Percentiles rank a stretch among this genome's conserved stretches.
Conservation (phyloP, 768 basidiomycete species). For the Lentinula guzmanii region DNA sequence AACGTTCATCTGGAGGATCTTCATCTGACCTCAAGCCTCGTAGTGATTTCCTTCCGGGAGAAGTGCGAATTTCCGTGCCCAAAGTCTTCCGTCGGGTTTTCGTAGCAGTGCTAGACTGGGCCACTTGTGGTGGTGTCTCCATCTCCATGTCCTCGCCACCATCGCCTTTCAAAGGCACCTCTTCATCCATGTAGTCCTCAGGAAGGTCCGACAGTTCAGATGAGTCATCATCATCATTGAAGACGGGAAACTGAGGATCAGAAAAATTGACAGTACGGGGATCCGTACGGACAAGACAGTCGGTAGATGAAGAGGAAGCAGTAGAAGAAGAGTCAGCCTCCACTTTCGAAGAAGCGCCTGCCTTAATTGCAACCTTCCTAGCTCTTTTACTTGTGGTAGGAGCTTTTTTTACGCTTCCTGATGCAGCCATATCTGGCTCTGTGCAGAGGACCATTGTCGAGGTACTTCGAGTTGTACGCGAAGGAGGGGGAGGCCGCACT, state of each 20-base stretch:
- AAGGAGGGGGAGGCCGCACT: not conserved
- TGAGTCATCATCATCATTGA: not conserved
- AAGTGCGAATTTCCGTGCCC: too few species aligned
- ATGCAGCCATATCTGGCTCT: not conserved
- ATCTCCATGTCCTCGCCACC: not conserved
- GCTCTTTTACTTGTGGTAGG: not conserved
- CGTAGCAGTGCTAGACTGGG: not conserved
- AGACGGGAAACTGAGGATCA: not conserved
- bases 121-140: not conserved
- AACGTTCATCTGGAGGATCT: not conserved
- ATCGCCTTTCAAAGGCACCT: not conserved
- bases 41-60: not conserved
- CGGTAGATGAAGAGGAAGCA: not conserved
- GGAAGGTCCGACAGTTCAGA: conserved; percentile 1
- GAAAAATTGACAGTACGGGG: not conserved
- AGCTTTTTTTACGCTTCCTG: not conserved
- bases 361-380: not conserved
- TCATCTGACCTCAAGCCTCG: not conserved
- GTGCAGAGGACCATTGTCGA: not conserved
- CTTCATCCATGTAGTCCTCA: not conserved
- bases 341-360: not conserved
- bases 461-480: not conserved
- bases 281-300: not conserved
- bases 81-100: not conserved
- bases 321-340: not conserved